phyloP scores from a whole-genome alignment of 805 yeast species.

The Yamadazyma olivae region DNA sequence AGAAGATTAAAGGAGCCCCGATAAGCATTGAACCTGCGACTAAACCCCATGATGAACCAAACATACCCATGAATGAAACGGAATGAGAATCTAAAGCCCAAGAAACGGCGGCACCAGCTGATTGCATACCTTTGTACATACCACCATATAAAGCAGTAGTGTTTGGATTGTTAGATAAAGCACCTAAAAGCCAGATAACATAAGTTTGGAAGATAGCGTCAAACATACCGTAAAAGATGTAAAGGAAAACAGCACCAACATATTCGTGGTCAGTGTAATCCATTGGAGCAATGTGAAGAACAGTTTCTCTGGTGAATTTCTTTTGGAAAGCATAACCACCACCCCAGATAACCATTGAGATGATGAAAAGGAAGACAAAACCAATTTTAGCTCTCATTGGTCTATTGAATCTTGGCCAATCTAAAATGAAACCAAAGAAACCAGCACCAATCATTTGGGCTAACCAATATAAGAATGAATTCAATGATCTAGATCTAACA shows the following conservation, averaged over 20 bases:
- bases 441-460: conserved; percentile 59
- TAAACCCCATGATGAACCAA: conserved; percentile 53
- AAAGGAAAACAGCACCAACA: conserved; percentile 59
- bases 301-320: conserved; percentile 34
- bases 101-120: conserved; percentile 60
- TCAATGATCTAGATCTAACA: conserved; percentile 58
- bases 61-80: conserved; percentile 33
- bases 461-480: conserved; percentile 59
- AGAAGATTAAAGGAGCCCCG: conserved; percentile 46
- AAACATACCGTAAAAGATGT: conserved; percentile 57
- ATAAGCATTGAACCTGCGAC: conserved; percentile 45
- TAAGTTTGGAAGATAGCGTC: conserved; percentile 62
- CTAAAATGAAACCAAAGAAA: conserved; percentile 47
- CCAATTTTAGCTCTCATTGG: conserved; percentile 47
- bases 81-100: conserved; percentile 54
- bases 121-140: conserved; percentile 61
- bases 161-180: conserved; percentile 55
- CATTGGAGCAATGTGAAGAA: conserved; percentile 21
- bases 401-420: conserved; percentile 39
- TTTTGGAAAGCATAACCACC: conserved; percentile 52
- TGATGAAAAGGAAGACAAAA: conserved; percentile 34
- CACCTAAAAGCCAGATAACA: conserved; percentile 58
- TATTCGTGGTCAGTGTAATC: conserved; percentile 48
- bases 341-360: conserved; percentile 54
- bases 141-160: conserved; percentile 57